Conservation (phyloP, 306 rosid genomes). For the Dicorynia guianensis region DNA sequence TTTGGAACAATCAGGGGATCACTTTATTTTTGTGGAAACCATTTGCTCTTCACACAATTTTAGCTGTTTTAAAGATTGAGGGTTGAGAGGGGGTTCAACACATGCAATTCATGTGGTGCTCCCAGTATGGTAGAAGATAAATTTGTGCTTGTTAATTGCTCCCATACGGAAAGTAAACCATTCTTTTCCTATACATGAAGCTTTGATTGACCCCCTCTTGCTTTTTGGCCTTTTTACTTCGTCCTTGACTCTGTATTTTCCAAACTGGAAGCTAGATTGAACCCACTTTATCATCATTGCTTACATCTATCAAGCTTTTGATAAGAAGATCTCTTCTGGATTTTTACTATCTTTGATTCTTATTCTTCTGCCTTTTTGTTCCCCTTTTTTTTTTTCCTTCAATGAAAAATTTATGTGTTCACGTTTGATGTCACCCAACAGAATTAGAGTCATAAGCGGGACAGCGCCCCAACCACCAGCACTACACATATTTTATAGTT, state of each 20-base stretch:
- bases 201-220: slow-evolving; percentile 20
- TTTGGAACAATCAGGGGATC: slow-evolving; percentile 33
- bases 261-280: slow-evolving; percentile 41
- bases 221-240: not conserved
- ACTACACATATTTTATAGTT: too few relatives aligned
- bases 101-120: slow-evolving; percentile 55
- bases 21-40: slow-evolving; percentile 41
- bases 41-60: slow-evolving; percentile 51
- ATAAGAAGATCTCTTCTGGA: not conserved
- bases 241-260: slow-evolving; percentile 3
- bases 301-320: not conserved
- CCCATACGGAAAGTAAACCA: slow-evolving; percentile 41
- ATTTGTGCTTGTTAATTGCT: slow-evolving; percentile 57
- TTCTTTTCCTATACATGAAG: slow-evolving; percentile 38
- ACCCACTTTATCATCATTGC: slow-evolving; percentile 29
- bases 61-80: slow-evolving; percentile 28
- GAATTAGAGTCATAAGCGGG: not conserved
- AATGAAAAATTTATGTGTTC: not conserved
- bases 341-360: not conserved
- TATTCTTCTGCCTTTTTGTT: slow-evolving; percentile 26
- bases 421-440: slow-evolving; percentile 13
- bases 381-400: not conserved
- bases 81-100: slow-evolving; percentile 43
- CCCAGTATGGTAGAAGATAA: slow-evolving; percentile 33
- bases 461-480: not conserved